Conservation (phyloP, 768 basidiomycete species). For the Hygrocybe coccinea region DNA sequence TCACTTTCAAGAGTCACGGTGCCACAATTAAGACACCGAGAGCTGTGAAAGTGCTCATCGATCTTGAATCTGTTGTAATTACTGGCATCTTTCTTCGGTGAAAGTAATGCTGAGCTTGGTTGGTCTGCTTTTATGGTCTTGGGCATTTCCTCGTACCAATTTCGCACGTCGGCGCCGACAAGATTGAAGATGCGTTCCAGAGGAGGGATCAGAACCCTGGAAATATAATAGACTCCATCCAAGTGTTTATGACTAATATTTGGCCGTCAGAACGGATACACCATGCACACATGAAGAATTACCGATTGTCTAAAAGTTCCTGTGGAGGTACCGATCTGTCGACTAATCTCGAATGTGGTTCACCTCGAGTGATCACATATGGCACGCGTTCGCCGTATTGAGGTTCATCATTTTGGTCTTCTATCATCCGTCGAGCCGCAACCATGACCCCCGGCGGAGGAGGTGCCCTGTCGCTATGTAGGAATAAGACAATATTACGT, state of each 20-base stretch:
- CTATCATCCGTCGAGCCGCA: constrained; percentile 65
- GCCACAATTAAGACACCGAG: constrained; percentile 68
- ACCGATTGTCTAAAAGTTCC: constrained; percentile 65
- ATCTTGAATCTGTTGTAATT: constrained; percentile 48
- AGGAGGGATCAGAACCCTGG: constrained; percentile 80
- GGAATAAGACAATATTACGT: background rate
- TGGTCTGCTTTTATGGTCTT: constrained; percentile 30
- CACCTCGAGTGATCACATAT: constrained; percentile 75
- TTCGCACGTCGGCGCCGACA: constrained; percentile 78
- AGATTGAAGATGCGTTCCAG: constrained; percentile 88
- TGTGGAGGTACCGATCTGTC: constrained; percentile 73
- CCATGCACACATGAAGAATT: constrained; percentile 14
- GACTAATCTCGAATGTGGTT: constrained; percentile 59
- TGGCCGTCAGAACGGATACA: background rate
- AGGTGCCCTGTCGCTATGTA: constrained; percentile 64
- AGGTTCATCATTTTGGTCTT: constrained; percentile 77
- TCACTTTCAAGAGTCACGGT: constrained; percentile 50
- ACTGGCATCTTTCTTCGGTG: constrained; percentile 24
- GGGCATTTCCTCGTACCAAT: constrained; percentile 89
- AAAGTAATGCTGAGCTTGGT: constrained; percentile 31
- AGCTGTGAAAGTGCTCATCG: constrained; percentile 68
- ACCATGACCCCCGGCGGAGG: constrained; percentile 93
- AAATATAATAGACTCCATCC: constrained; percentile 89
- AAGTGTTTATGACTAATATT: constrained; percentile 56
- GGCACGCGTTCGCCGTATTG: constrained; percentile 94